Percentiles rank a stretch among this genome's conserved stretches.
phyloP scores from a whole-genome alignment of 345 rosid genomes.

The Conringia planisiliqua region DNA sequence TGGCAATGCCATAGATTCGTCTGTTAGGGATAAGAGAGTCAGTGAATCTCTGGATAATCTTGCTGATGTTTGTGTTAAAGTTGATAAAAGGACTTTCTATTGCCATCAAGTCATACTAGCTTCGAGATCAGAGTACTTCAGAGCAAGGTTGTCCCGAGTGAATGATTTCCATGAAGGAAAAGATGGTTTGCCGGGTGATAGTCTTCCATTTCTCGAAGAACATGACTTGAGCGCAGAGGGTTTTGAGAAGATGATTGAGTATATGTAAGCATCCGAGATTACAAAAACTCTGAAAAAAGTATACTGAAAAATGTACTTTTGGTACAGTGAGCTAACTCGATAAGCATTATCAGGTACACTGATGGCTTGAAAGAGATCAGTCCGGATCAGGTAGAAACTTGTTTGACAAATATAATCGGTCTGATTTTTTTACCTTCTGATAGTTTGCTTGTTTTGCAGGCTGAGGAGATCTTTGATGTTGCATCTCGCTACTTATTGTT shows the following conservation, averaged over 20 bases:
- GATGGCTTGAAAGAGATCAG: conserved; percentile 81
- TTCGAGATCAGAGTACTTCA: conserved; percentile 93
- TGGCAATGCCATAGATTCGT: conserved; percentile 36
- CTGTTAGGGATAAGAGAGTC: conserved; percentile 39
- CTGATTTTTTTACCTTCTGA: background rate
- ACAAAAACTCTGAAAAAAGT: background rate
- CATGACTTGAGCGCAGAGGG: conserved; percentile 76
- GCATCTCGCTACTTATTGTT: conserved; percentile 90
- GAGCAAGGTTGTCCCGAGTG: conserved; percentile 74
- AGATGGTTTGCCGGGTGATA: conserved; percentile 37
- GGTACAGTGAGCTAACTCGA: conserved; percentile 7
- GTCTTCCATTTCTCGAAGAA: conserved; percentile 78
- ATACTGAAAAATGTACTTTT: background rate
- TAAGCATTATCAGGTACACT: conserved; percentile 71
- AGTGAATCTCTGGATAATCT: conserved; percentile 52
- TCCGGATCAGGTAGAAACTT: conserved; percentile 66
- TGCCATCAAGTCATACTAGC: conserved; percentile 96
- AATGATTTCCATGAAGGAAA: conserved; percentile 67
- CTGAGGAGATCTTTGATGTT: conserved; percentile 93
- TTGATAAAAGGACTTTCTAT: conserved; percentile 56
- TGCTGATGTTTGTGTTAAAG: conserved; percentile 85
- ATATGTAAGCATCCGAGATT: conserved; percentile 58
- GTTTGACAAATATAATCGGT: background rate
- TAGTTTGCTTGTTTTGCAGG: conserved; percentile 45
- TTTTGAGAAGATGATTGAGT: conserved; percentile 90